phyloP scores from a whole-genome alignment of 129 eudicot genomes.

The Oenanthe sinensis region DNA sequence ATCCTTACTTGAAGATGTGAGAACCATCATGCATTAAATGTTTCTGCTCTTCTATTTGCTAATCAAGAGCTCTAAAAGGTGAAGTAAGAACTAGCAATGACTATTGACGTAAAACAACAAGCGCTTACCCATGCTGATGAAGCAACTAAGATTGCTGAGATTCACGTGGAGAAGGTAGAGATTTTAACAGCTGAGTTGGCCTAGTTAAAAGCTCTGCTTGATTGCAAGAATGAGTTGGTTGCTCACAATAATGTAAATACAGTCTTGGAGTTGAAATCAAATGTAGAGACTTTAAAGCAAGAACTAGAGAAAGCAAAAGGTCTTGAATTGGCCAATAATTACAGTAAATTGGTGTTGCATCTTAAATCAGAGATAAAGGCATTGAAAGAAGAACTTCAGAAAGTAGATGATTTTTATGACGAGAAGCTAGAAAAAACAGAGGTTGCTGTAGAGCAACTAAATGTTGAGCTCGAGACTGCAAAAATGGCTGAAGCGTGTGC shows the following conservation, averaged over 20 bases:
- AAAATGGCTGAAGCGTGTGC: slow-evolving; percentile 80
- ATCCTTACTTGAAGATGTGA: slow-evolving; percentile 42
- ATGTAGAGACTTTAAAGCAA: slow-evolving; percentile 42
- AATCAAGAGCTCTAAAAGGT: slow-evolving; percentile 77
- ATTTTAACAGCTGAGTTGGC: slow-evolving; percentile 61
- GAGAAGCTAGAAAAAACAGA: slow-evolving; percentile 52
- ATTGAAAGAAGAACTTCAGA: slow-evolving; percentile 21
- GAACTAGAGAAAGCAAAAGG: slow-evolving; percentile 25
- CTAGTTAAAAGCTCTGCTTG: slow-evolving; percentile 58
- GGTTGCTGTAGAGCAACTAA: slow-evolving; percentile 52
- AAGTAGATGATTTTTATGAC: slow-evolving; percentile 24
- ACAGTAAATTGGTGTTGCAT: slow-evolving; percentile 12
- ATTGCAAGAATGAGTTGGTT: slow-evolving; percentile 44
- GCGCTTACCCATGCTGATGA: slow-evolving; percentile 90
- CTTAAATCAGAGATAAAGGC: slow-evolving; percentile 47
- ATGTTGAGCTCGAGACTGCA: slow-evolving; percentile 76
- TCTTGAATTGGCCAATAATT: slow-evolving; percentile 30
- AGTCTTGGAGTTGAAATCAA: slow-evolving; percentile 43
- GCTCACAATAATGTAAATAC: slow-evolving; percentile 41
- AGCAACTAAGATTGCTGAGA: slow-evolving; percentile 86
- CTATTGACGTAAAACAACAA: slow-evolving; percentile 67
- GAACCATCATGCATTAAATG: slow-evolving; percentile 66
- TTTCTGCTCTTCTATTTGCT: slow-evolving; percentile 70
- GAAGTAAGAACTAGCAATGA: slow-evolving; percentile 71
- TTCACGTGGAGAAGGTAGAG: slow-evolving; percentile 69